Evolutionary conservation across 176 grass and related monocot species (phyloP).

Genomic region (Aegilops tauschii): DNA sequence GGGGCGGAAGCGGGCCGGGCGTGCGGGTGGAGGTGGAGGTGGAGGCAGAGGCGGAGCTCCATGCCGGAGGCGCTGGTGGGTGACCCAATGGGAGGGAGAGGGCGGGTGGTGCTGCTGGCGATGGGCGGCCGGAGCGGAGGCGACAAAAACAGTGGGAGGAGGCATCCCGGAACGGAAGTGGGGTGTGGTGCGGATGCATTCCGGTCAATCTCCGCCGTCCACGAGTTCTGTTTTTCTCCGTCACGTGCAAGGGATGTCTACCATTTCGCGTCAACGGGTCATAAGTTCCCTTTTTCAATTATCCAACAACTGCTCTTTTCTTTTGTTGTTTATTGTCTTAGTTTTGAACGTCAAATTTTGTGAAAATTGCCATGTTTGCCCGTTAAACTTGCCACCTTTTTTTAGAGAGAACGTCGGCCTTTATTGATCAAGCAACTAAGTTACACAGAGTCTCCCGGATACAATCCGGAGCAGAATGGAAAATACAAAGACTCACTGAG

Average conservation of each 20-base stretch:
- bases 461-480: too few relatives aligned
- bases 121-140: slow-evolving; percentile 6
- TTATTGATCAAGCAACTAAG: too few relatives aligned
- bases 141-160: slow-evolving; percentile 7
- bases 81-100: neutral
- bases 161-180: neutral
- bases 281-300: neutral
- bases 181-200: neutral
- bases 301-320: too few relatives aligned
- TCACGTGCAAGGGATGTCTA: neutral
- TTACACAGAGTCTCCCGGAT: too few relatives aligned
- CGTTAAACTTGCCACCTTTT: too few relatives aligned
- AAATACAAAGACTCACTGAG: too few relatives aligned
- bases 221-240: slow-evolving; percentile 4
- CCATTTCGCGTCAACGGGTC: neutral
- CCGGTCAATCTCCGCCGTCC: slow-evolving; percentile 41
- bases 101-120: neutral
- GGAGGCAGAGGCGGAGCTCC: slow-evolving; percentile 35
- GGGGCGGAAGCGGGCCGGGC: neutral
- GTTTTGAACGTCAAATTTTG: too few relatives aligned
- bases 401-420: too few relatives aligned
- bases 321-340: too few relatives aligned
- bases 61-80: slow-evolving; percentile 20
- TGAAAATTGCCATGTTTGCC: too few relatives aligned
- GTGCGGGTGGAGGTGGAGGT: neutral